Conservation (phyloP, 2,329 filamentous ascomycete genomes). For the Fusarium sp. region DNA sequence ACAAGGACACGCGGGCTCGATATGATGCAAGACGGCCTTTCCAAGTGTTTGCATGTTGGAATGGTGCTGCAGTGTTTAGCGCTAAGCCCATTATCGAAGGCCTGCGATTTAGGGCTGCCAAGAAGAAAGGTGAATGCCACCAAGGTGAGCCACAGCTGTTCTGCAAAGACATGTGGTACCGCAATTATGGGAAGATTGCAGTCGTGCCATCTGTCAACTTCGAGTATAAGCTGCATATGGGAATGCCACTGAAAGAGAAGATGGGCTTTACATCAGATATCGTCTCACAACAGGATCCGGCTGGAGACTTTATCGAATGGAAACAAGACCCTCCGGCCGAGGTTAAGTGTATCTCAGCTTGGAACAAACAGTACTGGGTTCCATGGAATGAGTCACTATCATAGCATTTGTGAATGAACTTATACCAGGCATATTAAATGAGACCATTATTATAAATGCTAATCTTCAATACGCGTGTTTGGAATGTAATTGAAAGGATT, state of each 20-base stretch:
- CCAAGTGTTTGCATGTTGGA: constrained; percentile 71
- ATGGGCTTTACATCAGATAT: constrained; percentile 60
- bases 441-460: rapidly evolving
- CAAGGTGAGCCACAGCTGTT: constrained; percentile 66
- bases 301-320: constrained; percentile 56
- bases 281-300: constrained; percentile 43
- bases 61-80: constrained; percentile 61
- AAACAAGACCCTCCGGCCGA: constrained; percentile 54
- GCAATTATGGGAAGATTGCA: constrained; percentile 61
- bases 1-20: constrained; percentile 50
- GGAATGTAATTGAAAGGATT: too few species aligned
- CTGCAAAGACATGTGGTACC: constrained; percentile 66
- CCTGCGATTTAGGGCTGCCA: constrained; percentile 56
- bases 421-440: rapidly evolving
- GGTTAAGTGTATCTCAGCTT: constrained; percentile 57
- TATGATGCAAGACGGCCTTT: constrained; percentile 57
- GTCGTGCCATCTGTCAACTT: constrained; percentile 66
- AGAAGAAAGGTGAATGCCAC: constrained; percentile 56
- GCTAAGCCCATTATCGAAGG: constrained; percentile 11
- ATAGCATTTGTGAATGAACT: background rate
- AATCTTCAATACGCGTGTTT: background rate
- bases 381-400: background rate
- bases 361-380: constrained; percentile 33
- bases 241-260: constrained; percentile 57
- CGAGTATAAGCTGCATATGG: constrained; percentile 60